A percentile compares a stretch with the other conserved stretches of the same genome.
These are phyloP conservation scores for Nemania abortiva DNA, from an alignment of 2,329 filamentous ascomycete species.

Conservation along the genomic window DNA sequence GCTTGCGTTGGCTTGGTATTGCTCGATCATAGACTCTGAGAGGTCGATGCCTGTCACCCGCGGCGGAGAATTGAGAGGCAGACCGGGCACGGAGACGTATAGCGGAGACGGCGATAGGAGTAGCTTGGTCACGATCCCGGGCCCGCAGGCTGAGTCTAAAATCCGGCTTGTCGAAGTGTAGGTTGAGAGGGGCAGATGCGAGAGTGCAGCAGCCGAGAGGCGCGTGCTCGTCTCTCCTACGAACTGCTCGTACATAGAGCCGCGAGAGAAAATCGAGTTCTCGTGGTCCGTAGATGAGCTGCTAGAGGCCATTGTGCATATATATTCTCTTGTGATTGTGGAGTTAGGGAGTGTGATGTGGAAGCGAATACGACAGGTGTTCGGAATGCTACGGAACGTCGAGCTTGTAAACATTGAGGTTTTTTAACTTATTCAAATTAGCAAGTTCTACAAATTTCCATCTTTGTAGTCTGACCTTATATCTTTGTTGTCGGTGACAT, in stretches of 20 bases:
- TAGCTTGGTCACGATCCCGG: conserved; percentile 45
- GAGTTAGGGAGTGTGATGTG: not conserved
- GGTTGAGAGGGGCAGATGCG: conserved; percentile 41
- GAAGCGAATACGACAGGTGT: not conserved
- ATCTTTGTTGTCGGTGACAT: conserved; percentile 12
- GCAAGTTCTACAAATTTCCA: not conserved
- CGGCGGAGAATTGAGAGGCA: conserved; percentile 40
- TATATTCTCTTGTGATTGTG: not conserved
- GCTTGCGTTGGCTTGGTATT: conserved; percentile 38
- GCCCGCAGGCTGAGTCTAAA: conserved; percentile 46
- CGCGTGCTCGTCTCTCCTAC: conserved; percentile 40
- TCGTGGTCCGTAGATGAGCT: not conserved
- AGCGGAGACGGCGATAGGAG: conserved; percentile 41
- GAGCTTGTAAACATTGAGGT: not conserved
- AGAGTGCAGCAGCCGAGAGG: conserved; percentile 42
- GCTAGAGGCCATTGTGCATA: conserved; percentile 2
- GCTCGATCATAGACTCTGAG: conserved; percentile 40
- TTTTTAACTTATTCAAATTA: not conserved
- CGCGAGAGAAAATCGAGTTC: conserved; percentile 10
- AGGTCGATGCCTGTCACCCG: conserved; percentile 44
- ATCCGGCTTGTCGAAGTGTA: conserved; percentile 43
- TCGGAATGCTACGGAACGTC: not conserved
- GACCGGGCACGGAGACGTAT: conserved; percentile 37
- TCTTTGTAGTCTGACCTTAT: not conserved
- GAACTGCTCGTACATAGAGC: conserved; percentile 39